These are phyloP conservation scores for Pugionium dolabratum DNA, from an alignment of 345 rosid species.

Conservation along the genomic window DNA sequence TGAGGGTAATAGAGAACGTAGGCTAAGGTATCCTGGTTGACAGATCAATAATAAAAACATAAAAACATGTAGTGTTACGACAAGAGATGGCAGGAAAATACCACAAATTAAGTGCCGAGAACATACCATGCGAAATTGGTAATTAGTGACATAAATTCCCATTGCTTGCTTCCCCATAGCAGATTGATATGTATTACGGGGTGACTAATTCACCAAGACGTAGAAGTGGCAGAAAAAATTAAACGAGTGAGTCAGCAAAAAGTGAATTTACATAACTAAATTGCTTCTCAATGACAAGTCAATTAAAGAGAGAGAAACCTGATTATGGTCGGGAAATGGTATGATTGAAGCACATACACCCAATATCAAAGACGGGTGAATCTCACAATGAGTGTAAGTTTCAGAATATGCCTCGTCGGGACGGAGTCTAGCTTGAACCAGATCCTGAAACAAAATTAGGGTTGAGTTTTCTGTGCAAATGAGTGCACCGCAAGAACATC, in stretches of 20 bases:
- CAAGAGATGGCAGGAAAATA: neutral
- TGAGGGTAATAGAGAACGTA: slow-evolving; percentile 98
- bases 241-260: slow-evolving; percentile 12
- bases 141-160: slow-evolving; percentile 98
- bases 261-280: neutral
- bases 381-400: slow-evolving; percentile 96
- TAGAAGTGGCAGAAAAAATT: slow-evolving; percentile 4
- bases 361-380: slow-evolving; percentile 93
- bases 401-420: slow-evolving; percentile 82
- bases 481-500: neutral
- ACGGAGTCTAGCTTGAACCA: slow-evolving; percentile 76
- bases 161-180: slow-evolving; percentile 99
- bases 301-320: slow-evolving; percentile 51
- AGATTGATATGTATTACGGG: slow-evolving; percentile 98
- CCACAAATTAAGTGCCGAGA: slow-evolving; percentile 20
- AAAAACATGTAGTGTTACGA: slow-evolving; percentile 3
- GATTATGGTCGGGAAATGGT: slow-evolving; percentile 99
- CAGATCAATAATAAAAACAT: slow-evolving; percentile 11
- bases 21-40: slow-evolving; percentile 82
- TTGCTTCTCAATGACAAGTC: slow-evolving; percentile 6
- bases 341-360: slow-evolving; percentile 99
- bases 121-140: slow-evolving; percentile 92
- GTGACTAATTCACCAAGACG: slow-evolving; percentile 59
- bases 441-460: slow-evolving; percentile 59
- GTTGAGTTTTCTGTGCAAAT: slow-evolving; percentile 20